Percentiles rank a stretch among this genome's conserved stretches.
Evolutionary conservation across 2,329 filamentous ascomycete genomes (phyloP).

Genomic region (Penicillium frequentans): DNA sequence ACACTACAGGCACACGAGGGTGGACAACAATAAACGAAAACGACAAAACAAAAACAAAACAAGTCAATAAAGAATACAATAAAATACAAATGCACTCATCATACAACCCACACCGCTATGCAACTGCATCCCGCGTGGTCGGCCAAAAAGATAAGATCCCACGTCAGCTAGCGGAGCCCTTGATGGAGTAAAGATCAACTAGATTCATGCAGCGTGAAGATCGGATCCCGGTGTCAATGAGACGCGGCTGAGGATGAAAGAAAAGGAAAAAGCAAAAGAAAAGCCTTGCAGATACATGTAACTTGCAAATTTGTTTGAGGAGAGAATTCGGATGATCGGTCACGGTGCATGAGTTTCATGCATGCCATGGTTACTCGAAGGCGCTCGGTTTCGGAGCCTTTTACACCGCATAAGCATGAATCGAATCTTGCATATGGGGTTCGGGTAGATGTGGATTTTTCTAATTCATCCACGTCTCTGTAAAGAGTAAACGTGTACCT

Average conservation of each 20-base stretch:
- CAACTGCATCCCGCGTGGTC: background rate
- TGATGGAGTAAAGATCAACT: constrained; percentile 10
- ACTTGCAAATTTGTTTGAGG: background rate
- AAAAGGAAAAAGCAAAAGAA: background rate
- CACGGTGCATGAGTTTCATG: constrained; percentile 8
- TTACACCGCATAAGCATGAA: background rate
- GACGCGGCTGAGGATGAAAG: background rate
- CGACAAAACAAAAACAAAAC: background rate
- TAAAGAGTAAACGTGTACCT: background rate
- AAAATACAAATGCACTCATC: background rate
- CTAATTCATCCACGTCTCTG: background rate
- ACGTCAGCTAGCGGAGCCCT: constrained; percentile 7
- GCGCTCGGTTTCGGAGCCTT: background rate
- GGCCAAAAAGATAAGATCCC: constrained; percentile 10
- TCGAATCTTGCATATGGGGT: background rate
- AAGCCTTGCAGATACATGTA: background rate
- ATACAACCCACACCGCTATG: constrained; percentile 3
- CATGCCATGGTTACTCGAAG: constrained; percentile 11
- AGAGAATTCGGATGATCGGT: background rate
- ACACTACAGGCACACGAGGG: background rate
- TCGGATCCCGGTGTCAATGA: constrained; percentile 4
- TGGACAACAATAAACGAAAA: background rate
- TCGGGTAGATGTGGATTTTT: background rate
- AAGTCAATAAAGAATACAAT: background rate
- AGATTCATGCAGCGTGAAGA: constrained; percentile 12